Evolutionary conservation across 176 grass and related monocot species (phyloP), one percentile per base, ranked within the genome.

Genomic region (Cenchrus fungigraminus): DNA sequence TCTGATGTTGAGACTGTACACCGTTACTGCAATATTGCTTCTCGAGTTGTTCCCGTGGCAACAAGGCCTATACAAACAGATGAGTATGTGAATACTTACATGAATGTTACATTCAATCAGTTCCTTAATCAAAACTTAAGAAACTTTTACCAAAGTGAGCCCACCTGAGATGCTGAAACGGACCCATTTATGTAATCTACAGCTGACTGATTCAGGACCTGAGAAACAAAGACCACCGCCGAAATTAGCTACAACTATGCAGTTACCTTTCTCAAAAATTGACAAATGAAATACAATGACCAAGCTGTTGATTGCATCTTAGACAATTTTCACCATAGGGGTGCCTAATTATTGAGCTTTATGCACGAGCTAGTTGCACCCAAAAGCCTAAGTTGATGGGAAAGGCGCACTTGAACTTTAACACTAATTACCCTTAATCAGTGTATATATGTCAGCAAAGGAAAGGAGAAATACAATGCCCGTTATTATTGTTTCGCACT

Each of bases 171-270:
- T 87, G 78, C 82, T 46, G 87, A 75, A 78, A 84, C 86, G 87
- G 88, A 87, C 73, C 88, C 97, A 63, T 92, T 94, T 70, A 88
- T 89, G 79, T 89, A 98, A 85, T 98, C 93, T 44, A 79, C 88
- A 72, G 97, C 89, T 79, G 97, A 92, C 65, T 92, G 88, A 74
- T 94, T 92, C 65, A 98, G 57, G 86, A 96, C 82, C 93, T 98
- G 89, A 87, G 17, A 71, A 87, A 81, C 19, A 79, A 14, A 84
- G 69, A 67, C 12, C 15, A 61, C 37, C 44, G 4, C 37, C 5
- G 42, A 78, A 72, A 77, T 86, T 77, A 85, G 63, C 46, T 64
- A 64, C 17, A 81, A 50, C 14, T 51, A 29, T 20, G 51, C 79
- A 58, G 9, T 1, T 76, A 42, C 16, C 16, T n/a, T 61, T 61